Percentiles rank a stretch among this genome's conserved stretches.
These are phyloP conservation scores for Tetracladium setigerum DNA, from an alignment of 495 filamentous ascomycete species.

Conservation along the genomic window DNA sequence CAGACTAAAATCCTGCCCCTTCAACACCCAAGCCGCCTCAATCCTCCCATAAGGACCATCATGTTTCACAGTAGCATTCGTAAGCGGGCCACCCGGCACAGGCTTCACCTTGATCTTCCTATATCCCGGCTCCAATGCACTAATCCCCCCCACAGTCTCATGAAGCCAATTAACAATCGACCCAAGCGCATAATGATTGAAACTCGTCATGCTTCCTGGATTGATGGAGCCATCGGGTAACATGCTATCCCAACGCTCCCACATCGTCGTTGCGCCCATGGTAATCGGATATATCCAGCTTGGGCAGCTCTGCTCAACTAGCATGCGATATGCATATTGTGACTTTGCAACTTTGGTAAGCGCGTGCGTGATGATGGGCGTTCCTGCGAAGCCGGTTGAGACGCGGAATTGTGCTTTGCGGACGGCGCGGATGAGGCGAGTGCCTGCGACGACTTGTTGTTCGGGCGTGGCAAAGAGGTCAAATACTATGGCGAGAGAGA, in stretches of 20 bases:
- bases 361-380: constrained; percentile 38
- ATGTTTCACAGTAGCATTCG: constrained; percentile 8
- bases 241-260: constrained; percentile 52
- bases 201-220: constrained; percentile 45
- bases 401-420: constrained; percentile 35
- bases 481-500: constrained; percentile 37
- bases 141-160: constrained; percentile 8
- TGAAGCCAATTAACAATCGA: constrained; percentile 22
- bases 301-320: constrained; percentile 25
- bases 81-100: constrained; percentile 15
- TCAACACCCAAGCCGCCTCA: constrained; percentile 8
- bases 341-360: constrained; percentile 30
- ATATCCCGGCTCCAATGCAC: constrained; percentile 9
- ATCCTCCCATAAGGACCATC: constrained; percentile 14
- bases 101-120: constrained; percentile 10
- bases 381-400: constrained; percentile 47
- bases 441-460: constrained; percentile 18
- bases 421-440: constrained; percentile 30
- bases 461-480: constrained; percentile 28
- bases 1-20: constrained; percentile 11
- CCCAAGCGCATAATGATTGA: constrained; percentile 46
- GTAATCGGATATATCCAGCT: constrained; percentile 42
- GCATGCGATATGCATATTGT: constrained; percentile 23
- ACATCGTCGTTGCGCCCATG: constrained; percentile 31
- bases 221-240: constrained; percentile 41